Base-by-base conservation (phyloP, 129 eudicot species). In the Arctium minus region DNA sequence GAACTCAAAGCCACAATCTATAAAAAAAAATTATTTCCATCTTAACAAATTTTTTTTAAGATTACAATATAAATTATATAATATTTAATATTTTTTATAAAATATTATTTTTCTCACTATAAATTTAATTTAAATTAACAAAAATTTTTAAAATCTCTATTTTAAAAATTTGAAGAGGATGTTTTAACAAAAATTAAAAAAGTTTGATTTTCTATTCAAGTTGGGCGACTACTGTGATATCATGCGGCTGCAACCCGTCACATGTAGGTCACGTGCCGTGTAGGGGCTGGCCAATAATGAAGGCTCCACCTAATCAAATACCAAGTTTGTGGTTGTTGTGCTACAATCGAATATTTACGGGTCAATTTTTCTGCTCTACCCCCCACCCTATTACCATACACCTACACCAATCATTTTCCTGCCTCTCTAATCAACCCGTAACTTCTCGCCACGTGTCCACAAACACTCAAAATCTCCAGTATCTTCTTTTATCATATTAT, bases 361-460 rank as follows among this genome's bases (percentile, higher is more conserved):
- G 78, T 60, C 67, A 37, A 15, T 36, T 70, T 50, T 32, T 9
- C 73, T 77, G 67, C 67, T 53, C 73, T 60, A 53, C 68, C 12
- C 77, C 67, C 50, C 86, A 77, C 82, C 82, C 9, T 70, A 56
- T 83, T 44, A 70, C 73, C 82, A 83, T 83, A 37, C 86, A 76
- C 77, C 38, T 38, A 2, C 70, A 50, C 86, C 81, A 83, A 76
- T 83, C 77, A 70, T 77, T 10, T 69, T 82, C 62, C 70, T 39
- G 9, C 72, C 22, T 56, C 73, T 15, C 22, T 35, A 77, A 37
- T 32, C 82, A 27, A 83, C 78, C 78, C 80, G 44, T 83, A 77
- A 5, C 15, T 29, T 56, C 70, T 35, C 44, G 48, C 78, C 86
- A 30, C 82, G 82, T 77, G 86, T 78, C 72, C 82, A 7, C 75